Evolutionary conservation across 305 asterid genomes (phyloP).

Genomic region (Fraxinus albicans): DNA sequence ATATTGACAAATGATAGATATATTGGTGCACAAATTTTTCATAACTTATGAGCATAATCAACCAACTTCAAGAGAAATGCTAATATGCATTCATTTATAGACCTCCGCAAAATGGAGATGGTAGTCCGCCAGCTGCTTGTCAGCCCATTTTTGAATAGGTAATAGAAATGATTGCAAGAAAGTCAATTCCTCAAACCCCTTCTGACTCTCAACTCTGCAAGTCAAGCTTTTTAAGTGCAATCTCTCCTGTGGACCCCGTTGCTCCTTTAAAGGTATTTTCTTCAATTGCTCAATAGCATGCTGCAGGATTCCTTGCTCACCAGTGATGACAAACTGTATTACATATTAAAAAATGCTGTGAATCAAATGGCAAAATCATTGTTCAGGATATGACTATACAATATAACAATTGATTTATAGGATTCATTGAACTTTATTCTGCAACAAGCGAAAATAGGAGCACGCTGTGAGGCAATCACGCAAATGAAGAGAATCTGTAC

Average conservation of each 20-base stretch:
- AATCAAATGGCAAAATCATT: constrained; percentile 19
- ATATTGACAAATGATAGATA: neutral
- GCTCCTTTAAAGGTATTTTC: constrained; percentile 92
- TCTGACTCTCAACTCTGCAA: constrained; percentile 72
- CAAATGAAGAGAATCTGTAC: neutral
- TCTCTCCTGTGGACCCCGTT: constrained; percentile 92
- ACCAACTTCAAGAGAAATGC: constrained; percentile 13
- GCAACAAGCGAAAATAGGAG: constrained; percentile 10
- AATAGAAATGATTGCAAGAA: constrained; percentile 80
- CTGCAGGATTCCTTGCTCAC: constrained; percentile 78
- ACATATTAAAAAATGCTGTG: constrained; percentile 15
- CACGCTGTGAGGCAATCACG: constrained; percentile 2
- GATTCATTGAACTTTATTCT: neutral
- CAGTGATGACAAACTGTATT: constrained; percentile 84
- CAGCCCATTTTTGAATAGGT: constrained; percentile 94
- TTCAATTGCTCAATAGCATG: constrained; percentile 84
- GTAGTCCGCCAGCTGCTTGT: constrained; percentile 80
- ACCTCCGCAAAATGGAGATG: constrained; percentile 91
- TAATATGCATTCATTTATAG: constrained; percentile 13
- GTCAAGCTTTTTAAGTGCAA: constrained; percentile 87
- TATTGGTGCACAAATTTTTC: neutral
- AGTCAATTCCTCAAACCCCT: constrained; percentile 71
- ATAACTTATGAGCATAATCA: constrained; percentile 15
- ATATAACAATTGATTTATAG: neutral
- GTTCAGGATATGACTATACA: constrained; percentile 5